Percentiles rank a stretch among this genome's conserved stretches.
Conservation (phyloP, 805 yeast genomes). For the Yamadazyma scolyti region DNA sequence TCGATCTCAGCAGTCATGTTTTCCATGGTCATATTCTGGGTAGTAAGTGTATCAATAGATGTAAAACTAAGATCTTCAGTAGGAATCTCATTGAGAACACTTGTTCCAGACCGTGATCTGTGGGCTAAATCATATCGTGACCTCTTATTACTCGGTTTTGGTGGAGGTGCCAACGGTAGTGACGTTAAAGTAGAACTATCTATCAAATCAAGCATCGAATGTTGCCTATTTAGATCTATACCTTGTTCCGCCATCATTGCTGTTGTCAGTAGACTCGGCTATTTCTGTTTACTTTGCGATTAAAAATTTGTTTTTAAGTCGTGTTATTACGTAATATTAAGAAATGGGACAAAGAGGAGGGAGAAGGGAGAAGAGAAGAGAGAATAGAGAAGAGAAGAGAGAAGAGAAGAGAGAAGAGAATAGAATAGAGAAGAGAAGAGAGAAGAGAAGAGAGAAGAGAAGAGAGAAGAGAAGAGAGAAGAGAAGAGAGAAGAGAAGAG, state of each 20-base stretch:
- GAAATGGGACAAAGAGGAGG: too few relatives aligned
- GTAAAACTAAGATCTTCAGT: constrained; percentile 11
- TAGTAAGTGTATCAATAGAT: constrained; percentile 11
- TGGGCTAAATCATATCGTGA: background rate
- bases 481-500: too few relatives aligned
- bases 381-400: too few relatives aligned
- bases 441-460: too few relatives aligned
- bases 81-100: background rate
- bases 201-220: constrained; percentile 45
- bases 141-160: constrained; percentile 8
- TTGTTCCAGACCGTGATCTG: constrained; percentile 1
- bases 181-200: constrained; percentile 49
- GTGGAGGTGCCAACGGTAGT: constrained; percentile 52
- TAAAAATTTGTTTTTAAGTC: too few relatives aligned
- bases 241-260: too few relatives aligned
- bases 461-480: too few relatives aligned
- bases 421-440: too few relatives aligned
- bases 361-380: too few relatives aligned
- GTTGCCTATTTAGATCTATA: constrained; percentile 20
- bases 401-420: too few relatives aligned
- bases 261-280: too few relatives aligned
- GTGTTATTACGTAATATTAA: too few relatives aligned
- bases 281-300: constrained; percentile 1
- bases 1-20: constrained; percentile 14
- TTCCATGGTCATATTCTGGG: constrained; percentile 11